Conservation (phyloP, 345 rosid genomes). For the Corchorus olitorius region DNA sequence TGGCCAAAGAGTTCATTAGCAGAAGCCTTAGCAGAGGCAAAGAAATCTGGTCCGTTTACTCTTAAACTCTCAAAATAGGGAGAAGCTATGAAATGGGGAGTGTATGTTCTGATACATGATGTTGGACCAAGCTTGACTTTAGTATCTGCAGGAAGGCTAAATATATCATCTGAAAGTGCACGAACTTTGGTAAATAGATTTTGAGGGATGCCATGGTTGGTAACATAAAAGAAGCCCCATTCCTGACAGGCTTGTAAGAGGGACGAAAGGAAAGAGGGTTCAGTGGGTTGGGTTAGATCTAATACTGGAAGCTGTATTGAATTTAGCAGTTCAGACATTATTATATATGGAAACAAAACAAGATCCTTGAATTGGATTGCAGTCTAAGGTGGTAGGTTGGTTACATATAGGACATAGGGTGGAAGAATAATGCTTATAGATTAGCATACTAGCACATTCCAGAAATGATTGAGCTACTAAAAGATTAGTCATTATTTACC, state of each 20-base stretch:
- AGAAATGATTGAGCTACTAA: conserved; percentile 24
- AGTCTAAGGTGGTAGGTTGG: conserved; percentile 13
- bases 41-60: conserved; percentile 73
- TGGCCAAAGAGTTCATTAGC: conserved; percentile 50
- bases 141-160: conserved; percentile 49
- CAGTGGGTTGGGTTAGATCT: conserved; percentile 57
- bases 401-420: conserved; percentile 6
- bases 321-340: conserved; percentile 44
- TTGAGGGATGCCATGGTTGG: conserved; percentile 65
- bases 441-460: background rate
- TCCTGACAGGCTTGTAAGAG: conserved; percentile 66
- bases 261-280: conserved; percentile 40
- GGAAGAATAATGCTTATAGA: background rate
- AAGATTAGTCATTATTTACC: conserved; percentile 1
- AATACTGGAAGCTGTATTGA: conserved; percentile 62
- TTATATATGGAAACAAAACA: conserved; percentile 23
- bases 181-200: conserved; percentile 39
- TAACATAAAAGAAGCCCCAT: conserved; percentile 74
- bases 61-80: conserved; percentile 77
- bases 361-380: background rate
- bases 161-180: conserved; percentile 46
- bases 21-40: conserved; percentile 53
- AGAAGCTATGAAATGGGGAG: conserved; percentile 78
- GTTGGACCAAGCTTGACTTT: conserved; percentile 71
- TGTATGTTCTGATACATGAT: conserved; percentile 47